Base-by-base conservation (phyloP, 306 rosid genomes). In the Sphenostylis stenocarpa region DNA sequence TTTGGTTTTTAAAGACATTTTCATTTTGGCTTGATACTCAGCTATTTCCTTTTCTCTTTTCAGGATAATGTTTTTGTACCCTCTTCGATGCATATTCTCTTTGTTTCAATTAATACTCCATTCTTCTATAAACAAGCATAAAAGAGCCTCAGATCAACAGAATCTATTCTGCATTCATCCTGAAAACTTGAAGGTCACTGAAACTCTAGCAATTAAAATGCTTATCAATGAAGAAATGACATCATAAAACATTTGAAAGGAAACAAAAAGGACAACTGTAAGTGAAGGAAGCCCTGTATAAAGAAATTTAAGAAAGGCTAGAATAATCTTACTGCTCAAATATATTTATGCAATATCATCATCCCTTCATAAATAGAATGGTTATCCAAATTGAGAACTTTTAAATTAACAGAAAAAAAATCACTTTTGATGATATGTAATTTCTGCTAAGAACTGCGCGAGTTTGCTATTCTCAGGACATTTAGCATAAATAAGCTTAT, bases 191-290 rank as follows among this genome's bases (percentile, higher is more conserved):
- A 70, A 70, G 34, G 16, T 34, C 63, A 70, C 63, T 52, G 33
- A 53, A 53, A 33, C 36, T 33, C 52, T 55, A 9, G 77, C 76
- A 72, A 72, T 53, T 72, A 33, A 55, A 72, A 34, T 72, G 68
- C 21, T 21, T 57, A 57, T 58, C 43, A 48, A 55, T 36, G 67
- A 74, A 44, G 34, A 74, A 57, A 44, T 14, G 20, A 62, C 38
- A 47, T 31, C 26, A 48, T 28, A 34, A 29, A 12, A 48, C 48
- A 61, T 75, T 60, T 45, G 47, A 58, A 41, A 43, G 67, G 26
- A 55, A 53, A 45, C 5, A 12, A 45, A 75, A 45, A 44, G 36
- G 60, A 61, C 10, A 75, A 31, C 49, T 20, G 13, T 41, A 73
- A 73, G 17, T 61, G 48, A n/a, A n/a, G n/a, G 64, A 24, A 47